phyloP scores from a whole-genome alignment of 129 eudicot species.

The Tagetes erecta region DNA sequence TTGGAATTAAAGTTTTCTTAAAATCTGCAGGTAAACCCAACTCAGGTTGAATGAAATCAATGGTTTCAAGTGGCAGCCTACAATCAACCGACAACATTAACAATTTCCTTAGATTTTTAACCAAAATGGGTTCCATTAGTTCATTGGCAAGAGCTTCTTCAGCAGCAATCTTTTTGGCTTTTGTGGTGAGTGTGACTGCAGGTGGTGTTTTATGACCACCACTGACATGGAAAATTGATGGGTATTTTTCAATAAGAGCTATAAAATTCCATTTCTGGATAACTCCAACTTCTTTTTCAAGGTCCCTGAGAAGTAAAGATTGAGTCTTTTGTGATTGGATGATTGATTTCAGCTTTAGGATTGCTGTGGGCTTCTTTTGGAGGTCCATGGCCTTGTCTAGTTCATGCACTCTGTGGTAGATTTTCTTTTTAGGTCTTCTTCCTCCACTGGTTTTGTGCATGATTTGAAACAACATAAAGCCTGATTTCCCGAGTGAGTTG shows the following conservation, averaged over 20 bases:
- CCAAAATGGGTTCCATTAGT: slow-evolving; percentile 85
- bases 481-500: slow-evolving; percentile 28
- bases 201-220: slow-evolving; percentile 68
- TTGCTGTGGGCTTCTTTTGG: slow-evolving; percentile 65
- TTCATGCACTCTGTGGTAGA: slow-evolving; percentile 73
- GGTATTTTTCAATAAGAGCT: slow-evolving; percentile 74
- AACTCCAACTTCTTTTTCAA: slow-evolving; percentile 88
- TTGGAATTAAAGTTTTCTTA: slow-evolving; percentile 54
- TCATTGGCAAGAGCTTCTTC: slow-evolving; percentile 56
- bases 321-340: slow-evolving; percentile 60
- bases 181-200: slow-evolving; percentile 51
- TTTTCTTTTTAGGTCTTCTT: slow-evolving; percentile 70
- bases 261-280: slow-evolving; percentile 87
- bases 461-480: slow-evolving; percentile 49
- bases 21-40: slow-evolving; percentile 79
- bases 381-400: slow-evolving; percentile 83
- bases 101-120: slow-evolving; percentile 67
- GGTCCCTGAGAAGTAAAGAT: slow-evolving; percentile 77
- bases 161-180: slow-evolving; percentile 59
- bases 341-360: slow-evolving; percentile 62
- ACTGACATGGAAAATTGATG: slow-evolving; percentile 57
- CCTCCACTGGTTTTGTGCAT: slow-evolving; percentile 77
- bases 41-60: slow-evolving; percentile 55
- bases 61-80: slow-evolving; percentile 63
- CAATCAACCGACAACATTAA: slow-evolving; percentile 93